Evolutionary conservation across 192 early-diverging fungal species (phyloP), one percentile per base, ranked within the genome.

Genomic region (Podila horticola): DNA sequence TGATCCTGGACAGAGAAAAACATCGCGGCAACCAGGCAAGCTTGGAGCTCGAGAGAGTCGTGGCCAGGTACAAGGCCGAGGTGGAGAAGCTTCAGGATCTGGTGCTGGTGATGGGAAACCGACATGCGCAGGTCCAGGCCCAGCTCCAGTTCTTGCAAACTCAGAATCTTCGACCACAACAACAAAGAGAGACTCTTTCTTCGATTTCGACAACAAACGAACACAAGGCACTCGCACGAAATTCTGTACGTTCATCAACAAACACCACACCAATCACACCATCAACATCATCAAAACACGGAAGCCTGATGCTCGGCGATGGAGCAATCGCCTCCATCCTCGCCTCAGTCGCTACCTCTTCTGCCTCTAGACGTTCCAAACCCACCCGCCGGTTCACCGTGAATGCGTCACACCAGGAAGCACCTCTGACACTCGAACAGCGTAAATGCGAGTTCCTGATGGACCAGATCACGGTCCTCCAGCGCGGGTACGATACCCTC

Each of bases 391-490:
- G 74, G 36, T 76, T 76, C 33, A 76, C 74, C 3, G 24, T 76
- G 10, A 76, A 76, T 33, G 71, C 77, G 9, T 63, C 28, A 15
- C 67, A 66, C 38, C 31, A 65, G 48, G 68, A 69, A 19, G 68
- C 62, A 0, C 58, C 62, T 17, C 30, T 66, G 57, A 66, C 68
- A 11, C 45, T 66, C 22, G 74, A 76, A 34, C 74, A 76, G 59
- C 67, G 63, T 7, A 76, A 76, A 33, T 52, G 57, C 33, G 48
- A 71, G 24, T 70, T 71, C 20, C 51, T 76, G 41, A 69, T 76
- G 74, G 68, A 76, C 36, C 74, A 76, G 58, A 76, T 76, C 62
- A 66, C 74, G 13, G 74, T 71, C 6, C 68, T 76, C 20, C 74
- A 76, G 19, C 74, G 74, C 5, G 74, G 68, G 20, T 71, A 76